These are phyloP conservation scores for Aspergillus puulaauensis DNA, from an alignment of 2,329 filamentous ascomycete genomes.

Conservation along the genomic window DNA sequence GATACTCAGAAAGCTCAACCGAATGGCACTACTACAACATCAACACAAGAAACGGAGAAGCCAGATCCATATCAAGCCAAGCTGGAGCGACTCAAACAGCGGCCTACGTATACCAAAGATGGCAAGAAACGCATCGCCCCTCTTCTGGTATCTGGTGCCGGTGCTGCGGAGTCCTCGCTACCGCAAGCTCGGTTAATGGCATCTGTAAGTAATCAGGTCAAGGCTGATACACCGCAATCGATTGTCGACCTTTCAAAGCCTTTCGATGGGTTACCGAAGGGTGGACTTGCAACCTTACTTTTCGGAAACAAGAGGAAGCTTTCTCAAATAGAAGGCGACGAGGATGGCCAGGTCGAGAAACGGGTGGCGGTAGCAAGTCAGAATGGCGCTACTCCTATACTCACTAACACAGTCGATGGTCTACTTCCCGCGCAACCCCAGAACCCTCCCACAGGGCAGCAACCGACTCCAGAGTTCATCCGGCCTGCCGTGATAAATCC, in stretches of 20 bases:
- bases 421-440: conserved; percentile 71
- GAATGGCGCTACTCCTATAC: conserved; percentile 70
- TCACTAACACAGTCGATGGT: conserved; percentile 75
- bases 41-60: conserved; percentile 37
- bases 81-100: conserved; percentile 74
- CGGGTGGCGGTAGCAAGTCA: conserved; percentile 58
- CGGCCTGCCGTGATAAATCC: conserved; percentile 86
- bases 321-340: conserved; percentile 70
- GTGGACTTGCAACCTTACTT: conserved; percentile 79
- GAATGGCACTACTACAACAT: conserved; percentile 35
- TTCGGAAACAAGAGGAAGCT: conserved; percentile 92
- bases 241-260: conserved; percentile 90
- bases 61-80: conserved; percentile 58
- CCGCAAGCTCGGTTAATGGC: conserved; percentile 87
- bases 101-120: conserved; percentile 93
- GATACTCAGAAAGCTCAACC: conserved; percentile 35
- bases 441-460: conserved; percentile 58
- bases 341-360: conserved; percentile 64
- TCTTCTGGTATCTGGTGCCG: conserved; percentile 84
- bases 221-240: conserved; percentile 73
- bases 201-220: conserved; percentile 63
- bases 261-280: conserved; percentile 87
- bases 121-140: conserved; percentile 95
- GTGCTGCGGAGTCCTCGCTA: conserved; percentile 80
- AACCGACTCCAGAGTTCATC: conserved; percentile 76